Evolutionary conservation across 148 eudicot species (phyloP).

Genomic region (Nepenthes gracilis): DNA sequence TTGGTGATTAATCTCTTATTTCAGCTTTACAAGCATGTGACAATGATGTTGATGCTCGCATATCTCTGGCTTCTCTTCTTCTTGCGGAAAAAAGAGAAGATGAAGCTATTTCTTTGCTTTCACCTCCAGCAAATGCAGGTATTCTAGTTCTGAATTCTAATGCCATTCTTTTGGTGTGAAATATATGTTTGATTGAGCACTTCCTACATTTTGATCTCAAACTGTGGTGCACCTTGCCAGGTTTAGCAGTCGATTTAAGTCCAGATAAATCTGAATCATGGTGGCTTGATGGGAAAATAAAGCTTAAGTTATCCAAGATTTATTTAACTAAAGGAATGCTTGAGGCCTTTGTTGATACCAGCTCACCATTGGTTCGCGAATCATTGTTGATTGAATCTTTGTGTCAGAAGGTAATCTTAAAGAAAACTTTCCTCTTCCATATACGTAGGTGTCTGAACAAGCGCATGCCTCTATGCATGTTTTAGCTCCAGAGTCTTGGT

Average conservation of each 20-base stretch:
- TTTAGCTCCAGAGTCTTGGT: not conserved
- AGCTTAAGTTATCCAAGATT: conserved; percentile 61
- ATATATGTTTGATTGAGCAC: not conserved
- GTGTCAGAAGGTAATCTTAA: conserved; percentile 47
- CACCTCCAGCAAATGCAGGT: conserved; percentile 65
- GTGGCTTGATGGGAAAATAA: conserved; percentile 76
- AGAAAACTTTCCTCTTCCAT: not conserved
- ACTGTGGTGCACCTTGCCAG: conserved; percentile 13
- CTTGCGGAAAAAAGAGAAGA: conserved; percentile 60
- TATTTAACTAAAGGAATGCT: conserved; percentile 51
- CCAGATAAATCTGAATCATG: conserved; percentile 37
- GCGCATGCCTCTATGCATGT: not conserved
- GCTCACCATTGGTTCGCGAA: conserved; percentile 60
- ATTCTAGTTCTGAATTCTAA: not conserved
- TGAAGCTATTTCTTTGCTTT: conserved; percentile 70
- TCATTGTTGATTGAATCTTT: conserved; percentile 44
- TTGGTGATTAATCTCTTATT: conserved; percentile 11
- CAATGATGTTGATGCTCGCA: conserved; percentile 59
- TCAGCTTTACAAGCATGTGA: conserved; percentile 56
- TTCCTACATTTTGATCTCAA: not conserved
- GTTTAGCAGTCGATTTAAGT: conserved; percentile 14
- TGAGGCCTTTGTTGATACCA: conserved; percentile 58
- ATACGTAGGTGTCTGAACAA: not conserved
- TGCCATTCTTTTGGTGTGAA: not conserved
- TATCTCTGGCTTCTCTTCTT: conserved; percentile 61